Conservation (phyloP, 495 filamentous ascomycete genomes). For the Hyaloscypha bicolor region DNA sequence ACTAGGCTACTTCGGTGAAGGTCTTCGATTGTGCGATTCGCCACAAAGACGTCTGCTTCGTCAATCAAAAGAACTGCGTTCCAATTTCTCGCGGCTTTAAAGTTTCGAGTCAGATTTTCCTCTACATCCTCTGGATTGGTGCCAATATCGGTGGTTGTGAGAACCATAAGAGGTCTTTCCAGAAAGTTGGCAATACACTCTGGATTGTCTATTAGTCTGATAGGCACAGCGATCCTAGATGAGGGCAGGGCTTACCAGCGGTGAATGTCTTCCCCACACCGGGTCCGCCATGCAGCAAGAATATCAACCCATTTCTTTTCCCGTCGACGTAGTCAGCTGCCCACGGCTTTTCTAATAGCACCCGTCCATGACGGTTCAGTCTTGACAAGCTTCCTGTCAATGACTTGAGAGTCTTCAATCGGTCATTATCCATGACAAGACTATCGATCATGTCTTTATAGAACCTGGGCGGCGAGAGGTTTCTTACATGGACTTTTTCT, state of each 20-base stretch:
- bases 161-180: slow-evolving; percentile 21
- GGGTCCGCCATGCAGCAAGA: slow-evolving; percentile 35
- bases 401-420: slow-evolving; percentile 9
- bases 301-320: slow-evolving; percentile 34
- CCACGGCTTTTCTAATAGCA: slow-evolving; percentile 1
- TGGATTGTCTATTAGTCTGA: not conserved
- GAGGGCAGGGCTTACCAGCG: slow-evolving; percentile 26
- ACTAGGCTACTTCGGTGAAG: slow-evolving; percentile 74
- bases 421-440: slow-evolving; percentile 1
- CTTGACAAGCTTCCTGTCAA: not conserved
- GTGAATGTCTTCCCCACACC: slow-evolving; percentile 32
- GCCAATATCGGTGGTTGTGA: slow-evolving; percentile 29
- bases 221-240: too few species aligned
- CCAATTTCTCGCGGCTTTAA: slow-evolving; percentile 82
- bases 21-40: slow-evolving; percentile 54
- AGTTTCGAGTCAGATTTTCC: slow-evolving; percentile 11
- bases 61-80: slow-evolving; percentile 75
- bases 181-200: slow-evolving; percentile 30
- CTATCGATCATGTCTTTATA: slow-evolving; percentile 11
- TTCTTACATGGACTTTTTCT: slow-evolving; percentile 4
- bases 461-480: not conserved
- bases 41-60: slow-evolving; percentile 79
- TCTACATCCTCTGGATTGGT: slow-evolving; percentile 16
- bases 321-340: slow-evolving; percentile 30
- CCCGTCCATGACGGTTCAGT: slow-evolving; percentile 2